These are phyloP conservation scores for Leucocoprinus leucothites DNA, from an alignment of 768 basidiomycete genomes.

Conservation along the genomic window DNA sequence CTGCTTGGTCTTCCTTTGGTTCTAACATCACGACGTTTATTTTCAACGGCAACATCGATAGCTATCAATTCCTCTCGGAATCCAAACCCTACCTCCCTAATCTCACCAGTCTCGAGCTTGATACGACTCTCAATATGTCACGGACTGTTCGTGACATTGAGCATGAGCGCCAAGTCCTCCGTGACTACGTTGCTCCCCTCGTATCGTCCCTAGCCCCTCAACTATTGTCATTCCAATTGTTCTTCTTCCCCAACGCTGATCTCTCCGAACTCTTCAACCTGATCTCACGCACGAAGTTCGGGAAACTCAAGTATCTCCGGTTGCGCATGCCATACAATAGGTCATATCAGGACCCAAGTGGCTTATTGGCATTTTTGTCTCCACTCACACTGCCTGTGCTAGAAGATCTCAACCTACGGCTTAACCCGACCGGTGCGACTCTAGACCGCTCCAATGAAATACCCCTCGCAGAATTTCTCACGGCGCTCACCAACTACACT, in stretches of 20 bases:
- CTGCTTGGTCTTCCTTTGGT: conserved; percentile 40
- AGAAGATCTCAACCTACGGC: conserved; percentile 31
- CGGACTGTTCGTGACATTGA: conserved; percentile 13
- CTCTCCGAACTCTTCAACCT: conserved; percentile 36
- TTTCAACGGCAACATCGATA: conserved; percentile 34
- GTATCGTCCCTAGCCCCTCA: conserved; percentile 32
- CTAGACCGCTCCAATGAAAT: conserved; percentile 27
- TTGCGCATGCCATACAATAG: conserved; percentile 39
- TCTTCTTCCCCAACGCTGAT: conserved; percentile 39
- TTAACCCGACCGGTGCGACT: conserved; percentile 33
- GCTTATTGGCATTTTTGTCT: conserved; percentile 31
- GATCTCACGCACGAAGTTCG: conserved; percentile 25
- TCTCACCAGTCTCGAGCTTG: conserved; percentile 33
- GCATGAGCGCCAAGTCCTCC: conserved; percentile 23
- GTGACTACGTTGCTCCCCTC: conserved; percentile 35
- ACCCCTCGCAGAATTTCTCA: conserved; percentile 33
- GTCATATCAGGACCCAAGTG: conserved; percentile 33
- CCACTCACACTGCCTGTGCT: conserved; percentile 26
- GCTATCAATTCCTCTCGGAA: conserved; percentile 29
- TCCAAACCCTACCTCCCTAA: conserved; percentile 28
- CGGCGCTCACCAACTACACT: conserved; percentile 22
- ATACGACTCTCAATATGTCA: conserved; percentile 33
- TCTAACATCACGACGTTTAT: conserved; percentile 29
- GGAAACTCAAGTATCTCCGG: conserved; percentile 28
- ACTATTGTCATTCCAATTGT: conserved; percentile 32